phyloP scores from a whole-genome alignment of 805 yeast species.

The Zygotorulaspora danielsina region DNA sequence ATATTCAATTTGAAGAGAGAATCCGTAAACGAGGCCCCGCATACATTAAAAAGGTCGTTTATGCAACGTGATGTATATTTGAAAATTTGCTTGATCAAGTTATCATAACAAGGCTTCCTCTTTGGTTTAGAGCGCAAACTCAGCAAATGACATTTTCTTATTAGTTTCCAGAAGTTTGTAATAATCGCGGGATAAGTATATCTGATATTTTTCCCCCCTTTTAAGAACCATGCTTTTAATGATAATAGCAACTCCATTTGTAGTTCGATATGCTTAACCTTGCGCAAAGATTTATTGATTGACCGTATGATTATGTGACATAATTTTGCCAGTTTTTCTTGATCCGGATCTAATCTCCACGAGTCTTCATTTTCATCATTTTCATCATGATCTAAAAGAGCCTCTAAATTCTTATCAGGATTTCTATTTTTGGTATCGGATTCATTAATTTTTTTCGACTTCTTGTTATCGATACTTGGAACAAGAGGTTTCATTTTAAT shows the following conservation, averaged over 20 bases:
- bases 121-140: constrained; percentile 20
- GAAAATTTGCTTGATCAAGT: constrained; percentile 50
- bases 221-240: constrained; percentile 24
- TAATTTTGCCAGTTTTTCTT: constrained; percentile 64
- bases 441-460: background rate
- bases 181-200: constrained; percentile 76
- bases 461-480: background rate
- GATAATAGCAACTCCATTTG: constrained; percentile 40
- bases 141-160: constrained; percentile 44
- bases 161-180: constrained; percentile 53
- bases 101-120: constrained; percentile 17
- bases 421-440: constrained; percentile 9
- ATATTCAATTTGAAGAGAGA: constrained; percentile 46
- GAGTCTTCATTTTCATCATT: constrained; percentile 29
- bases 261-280: constrained; percentile 18
- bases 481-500: constrained; percentile 9
- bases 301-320: constrained; percentile 55
- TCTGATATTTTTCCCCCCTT: constrained; percentile 50
- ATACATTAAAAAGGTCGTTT: constrained; percentile 52
- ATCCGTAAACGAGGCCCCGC: constrained; percentile 32
- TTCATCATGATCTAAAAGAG: constrained; percentile 2
- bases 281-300: constrained; percentile 4
- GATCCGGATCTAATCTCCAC: constrained; percentile 33
- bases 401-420: constrained; percentile 10
- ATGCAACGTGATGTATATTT: constrained; percentile 67